These are phyloP conservation scores for Lentinula aciculospora DNA, from an alignment of 768 basidiomycete genomes.

Conservation along the genomic window DNA sequence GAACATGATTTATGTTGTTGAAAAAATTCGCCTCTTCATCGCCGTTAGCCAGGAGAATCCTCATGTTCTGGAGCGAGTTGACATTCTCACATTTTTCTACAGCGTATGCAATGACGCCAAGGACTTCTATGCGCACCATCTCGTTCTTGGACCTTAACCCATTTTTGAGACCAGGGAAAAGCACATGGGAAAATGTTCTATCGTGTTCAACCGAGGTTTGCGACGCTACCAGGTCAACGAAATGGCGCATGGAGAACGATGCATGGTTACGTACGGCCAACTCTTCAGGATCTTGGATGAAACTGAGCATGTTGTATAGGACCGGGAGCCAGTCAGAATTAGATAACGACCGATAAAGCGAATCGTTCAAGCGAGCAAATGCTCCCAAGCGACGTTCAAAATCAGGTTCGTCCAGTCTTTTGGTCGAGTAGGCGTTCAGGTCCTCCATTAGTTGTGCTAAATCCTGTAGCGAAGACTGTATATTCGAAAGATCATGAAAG, in stretches of 20 bases:
- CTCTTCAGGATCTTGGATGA: slow-evolving; percentile 86
- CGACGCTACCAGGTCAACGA: slow-evolving; percentile 57
- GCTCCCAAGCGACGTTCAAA: slow-evolving; percentile 81
- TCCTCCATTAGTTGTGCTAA: slow-evolving; percentile 54
- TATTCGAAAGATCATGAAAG: slow-evolving; percentile 44
- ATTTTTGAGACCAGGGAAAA: slow-evolving; percentile 78
- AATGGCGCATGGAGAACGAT: slow-evolving; percentile 67
- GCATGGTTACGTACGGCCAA: slow-evolving; percentile 82
- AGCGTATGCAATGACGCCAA: slow-evolving; percentile 73
- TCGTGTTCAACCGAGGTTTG: slow-evolving; percentile 39
- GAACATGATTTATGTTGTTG: slow-evolving; percentile 92
- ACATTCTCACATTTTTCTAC: slow-evolving; percentile 60
- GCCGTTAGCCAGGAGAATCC: slow-evolving; percentile 71
- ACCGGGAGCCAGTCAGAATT: slow-evolving; percentile 73
- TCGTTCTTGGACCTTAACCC: slow-evolving; percentile 77
- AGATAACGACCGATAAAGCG: slow-evolving; percentile 41
- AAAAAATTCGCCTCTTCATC: slow-evolving; percentile 97
- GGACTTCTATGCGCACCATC: slow-evolving; percentile 78
- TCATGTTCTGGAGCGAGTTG: slow-evolving; percentile 70
- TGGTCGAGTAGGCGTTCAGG: slow-evolving; percentile 82
- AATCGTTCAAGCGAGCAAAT: slow-evolving; percentile 72
- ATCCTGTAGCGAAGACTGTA: slow-evolving; percentile 39
- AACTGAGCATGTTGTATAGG: slow-evolving; percentile 77
- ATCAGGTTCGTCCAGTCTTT: slow-evolving; percentile 86
- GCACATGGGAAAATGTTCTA: slow-evolving; percentile 50